Evolutionary conservation across 1,284 basidiomycete species (phyloP), one percentile per base, ranked within the genome.

Genomic region (Ceratobasidium sp.): DNA sequence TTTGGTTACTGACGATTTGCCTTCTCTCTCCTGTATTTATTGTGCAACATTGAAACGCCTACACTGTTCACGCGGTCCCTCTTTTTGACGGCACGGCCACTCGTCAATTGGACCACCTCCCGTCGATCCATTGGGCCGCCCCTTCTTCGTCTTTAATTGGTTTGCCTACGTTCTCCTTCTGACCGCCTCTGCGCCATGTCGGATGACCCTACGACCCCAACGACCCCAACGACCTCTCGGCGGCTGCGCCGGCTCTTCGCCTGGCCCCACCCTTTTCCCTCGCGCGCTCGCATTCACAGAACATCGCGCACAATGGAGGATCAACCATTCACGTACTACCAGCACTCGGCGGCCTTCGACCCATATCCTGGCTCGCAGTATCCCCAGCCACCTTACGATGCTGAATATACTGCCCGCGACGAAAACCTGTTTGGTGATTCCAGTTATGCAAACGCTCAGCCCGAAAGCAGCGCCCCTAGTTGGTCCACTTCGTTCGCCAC

Each of bases 1-100:
- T 64, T 20, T 22, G 40, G 43, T 64, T 64, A 64, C 58, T 64
- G 47, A 64, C 58, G 22, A 32, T 52, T 35, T 47, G 35, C 45
- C 52, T 32, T 38, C 13, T 35, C 52, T 64, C 43, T 38, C 40
- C 47, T 38, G 32, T 64, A 52, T 52, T 35, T 34, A 17, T 47
- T 31, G 17, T n/a, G 20, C 31, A 22, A 22, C 27, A 38, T n/a
- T 35, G 40, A 57, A 57, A 29, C 55, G 42, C 42, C 55, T 40
- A 57, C 29, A 43, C 20, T 40, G n/a, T 47, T 47, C 29, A 40
- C 29, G 27, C 29, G 43, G 47, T 29, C 20, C 57, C 40, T 47
- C 43, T 49, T n/a, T 49, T 49, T 49, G 35, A 29, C 56, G 31
- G 31, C 56, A 17, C 47, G 43, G 42, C 7, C 38, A 40, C 57